Evolutionary conservation across 352 stramenopile genomes (phyloP).

Genomic region (Globisporangium canariense): DNA sequence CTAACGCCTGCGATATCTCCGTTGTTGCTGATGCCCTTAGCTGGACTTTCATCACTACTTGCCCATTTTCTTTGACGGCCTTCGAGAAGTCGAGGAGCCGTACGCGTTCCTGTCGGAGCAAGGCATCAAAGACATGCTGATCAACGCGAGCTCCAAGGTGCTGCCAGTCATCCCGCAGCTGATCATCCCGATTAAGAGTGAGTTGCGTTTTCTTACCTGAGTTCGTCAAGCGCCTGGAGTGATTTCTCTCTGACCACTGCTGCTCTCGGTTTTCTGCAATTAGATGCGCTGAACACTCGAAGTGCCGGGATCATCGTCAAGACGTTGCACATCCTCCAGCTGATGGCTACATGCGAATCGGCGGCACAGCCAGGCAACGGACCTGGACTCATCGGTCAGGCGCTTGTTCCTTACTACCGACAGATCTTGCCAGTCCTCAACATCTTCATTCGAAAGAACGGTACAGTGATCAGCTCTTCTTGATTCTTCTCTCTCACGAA

Average conservation of each 20-base stretch:
- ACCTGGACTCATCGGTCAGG: slow-evolving; percentile 90
- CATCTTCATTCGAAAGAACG: slow-evolving; percentile 96
- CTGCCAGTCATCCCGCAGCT: slow-evolving; percentile 96
- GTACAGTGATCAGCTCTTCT: slow-evolving; percentile 23
- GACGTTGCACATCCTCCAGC: slow-evolving; percentile 95
- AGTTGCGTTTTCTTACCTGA: slow-evolving; percentile 9
- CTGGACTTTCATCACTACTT: slow-evolving; percentile 99
- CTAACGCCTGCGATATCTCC: not conserved
- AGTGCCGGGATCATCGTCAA: slow-evolving; percentile 94
- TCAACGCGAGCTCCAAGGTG: slow-evolving; percentile 93
- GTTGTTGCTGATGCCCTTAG: slow-evolving; percentile 26
- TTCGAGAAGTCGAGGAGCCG: slow-evolving; percentile 95
- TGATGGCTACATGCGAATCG: slow-evolving; percentile 93
- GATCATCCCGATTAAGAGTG: slow-evolving; percentile 98
- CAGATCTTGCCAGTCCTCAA: slow-evolving; percentile 97
- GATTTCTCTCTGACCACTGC: not conserved
- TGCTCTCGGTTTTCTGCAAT: not conserved
- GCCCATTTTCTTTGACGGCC: slow-evolving; percentile 97
- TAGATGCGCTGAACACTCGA: slow-evolving; percentile 92
- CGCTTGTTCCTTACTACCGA: slow-evolving; percentile 96
- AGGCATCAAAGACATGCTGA: slow-evolving; percentile 97
- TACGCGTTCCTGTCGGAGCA: slow-evolving; percentile 96
- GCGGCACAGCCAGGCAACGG: slow-evolving; percentile 75
- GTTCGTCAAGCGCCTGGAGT: not conserved
- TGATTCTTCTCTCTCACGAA: not conserved